Percentiles rank a stretch among this genome's conserved stretches.
Conservation (phyloP, 108 stramenopile genomes). For the Tribonema minus region DNA sequence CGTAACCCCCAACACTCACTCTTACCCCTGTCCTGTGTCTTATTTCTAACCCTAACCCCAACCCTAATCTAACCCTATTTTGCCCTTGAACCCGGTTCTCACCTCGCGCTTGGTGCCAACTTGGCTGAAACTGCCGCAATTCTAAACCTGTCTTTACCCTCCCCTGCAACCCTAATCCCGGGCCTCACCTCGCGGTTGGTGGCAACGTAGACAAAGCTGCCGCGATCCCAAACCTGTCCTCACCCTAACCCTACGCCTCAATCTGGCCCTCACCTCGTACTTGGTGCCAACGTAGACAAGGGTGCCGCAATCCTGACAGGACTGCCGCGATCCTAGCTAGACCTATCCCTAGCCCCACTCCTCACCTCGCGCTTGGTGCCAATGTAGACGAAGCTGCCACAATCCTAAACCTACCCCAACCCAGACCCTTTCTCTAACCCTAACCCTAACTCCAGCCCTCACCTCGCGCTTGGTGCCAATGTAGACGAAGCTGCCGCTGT, state of each 20-base stretch:
- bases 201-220: conserved; percentile 47
- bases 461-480: conserved; percentile 23
- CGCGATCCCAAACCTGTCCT: too few relatives aligned
- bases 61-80: too few relatives aligned
- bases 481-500: conserved; percentile 35
- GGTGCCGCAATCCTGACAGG: neutral
- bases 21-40: too few relatives aligned
- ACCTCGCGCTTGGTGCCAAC: too few relatives aligned
- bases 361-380: conserved; percentile 12
- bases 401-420: too few relatives aligned
- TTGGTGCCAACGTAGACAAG: conserved; percentile 37
- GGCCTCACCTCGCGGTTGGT: neutral
- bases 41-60: too few relatives aligned
- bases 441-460: conserved; percentile 26
- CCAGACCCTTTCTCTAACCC: too few relatives aligned
- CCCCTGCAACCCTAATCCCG: too few relatives aligned
- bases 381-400: conserved; percentile 41
- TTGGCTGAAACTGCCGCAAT: too few relatives aligned
- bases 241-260: conserved; percentile 24
- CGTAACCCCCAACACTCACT: too few relatives aligned
- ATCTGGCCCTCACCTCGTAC: neutral
- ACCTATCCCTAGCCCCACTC: neutral
- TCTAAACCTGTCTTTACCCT: too few relatives aligned
- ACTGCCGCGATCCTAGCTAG: neutral
- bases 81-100: neutral